phyloP scores from a whole-genome alignment of 2,329 filamentous ascomycete species.

The Gnomoniopsis sp. region DNA sequence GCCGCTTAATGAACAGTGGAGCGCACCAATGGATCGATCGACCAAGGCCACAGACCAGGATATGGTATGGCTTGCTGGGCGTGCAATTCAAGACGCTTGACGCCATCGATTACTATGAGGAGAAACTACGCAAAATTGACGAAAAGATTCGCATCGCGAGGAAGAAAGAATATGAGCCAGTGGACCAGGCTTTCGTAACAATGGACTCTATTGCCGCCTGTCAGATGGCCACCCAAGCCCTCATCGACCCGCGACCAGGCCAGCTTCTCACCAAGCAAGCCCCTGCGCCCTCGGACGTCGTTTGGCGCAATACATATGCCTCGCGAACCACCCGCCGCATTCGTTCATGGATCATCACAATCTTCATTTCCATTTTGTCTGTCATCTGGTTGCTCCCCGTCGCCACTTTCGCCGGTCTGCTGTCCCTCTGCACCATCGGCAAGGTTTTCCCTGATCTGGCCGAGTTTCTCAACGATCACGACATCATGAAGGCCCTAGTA shows the following conservation, averaged over 20 bases:
- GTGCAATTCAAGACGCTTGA: slow-evolving; percentile 73
- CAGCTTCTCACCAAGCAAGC: slow-evolving; percentile 81
- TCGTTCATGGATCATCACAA: slow-evolving; percentile 79
- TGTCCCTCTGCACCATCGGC: slow-evolving; percentile 78
- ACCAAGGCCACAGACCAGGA: slow-evolving; percentile 62
- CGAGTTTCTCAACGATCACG: slow-evolving; percentile 62
- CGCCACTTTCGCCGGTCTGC: slow-evolving; percentile 70
- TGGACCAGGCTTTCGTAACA: slow-evolving; percentile 88
- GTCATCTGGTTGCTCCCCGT: slow-evolving; percentile 86
- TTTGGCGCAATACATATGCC: slow-evolving; percentile 92
- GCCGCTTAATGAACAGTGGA: slow-evolving; percentile 20
- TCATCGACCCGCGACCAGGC: slow-evolving; percentile 85
- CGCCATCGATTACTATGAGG: slow-evolving; percentile 91
- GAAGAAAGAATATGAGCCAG: slow-evolving; percentile 71
- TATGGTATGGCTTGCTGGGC: slow-evolving; percentile 76
- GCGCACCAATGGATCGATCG: slow-evolving; percentile 41
- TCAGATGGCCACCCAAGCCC: slow-evolving; percentile 95
- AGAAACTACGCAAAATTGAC: slow-evolving; percentile 76
- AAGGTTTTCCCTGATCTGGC: slow-evolving; percentile 70
- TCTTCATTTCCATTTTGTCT: slow-evolving; percentile 77
- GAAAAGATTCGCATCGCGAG: slow-evolving; percentile 69
- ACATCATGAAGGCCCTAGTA: slow-evolving; percentile 71
- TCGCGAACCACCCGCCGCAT: slow-evolving; percentile 69
- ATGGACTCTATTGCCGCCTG: slow-evolving; percentile 92
- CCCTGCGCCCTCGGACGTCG: slow-evolving; percentile 85